A percentile compares a stretch with the other conserved stretches of the same genome.
Conservation (phyloP, 2,329 filamentous ascomycete genomes). For the Aureobasidium namibiae region DNA sequence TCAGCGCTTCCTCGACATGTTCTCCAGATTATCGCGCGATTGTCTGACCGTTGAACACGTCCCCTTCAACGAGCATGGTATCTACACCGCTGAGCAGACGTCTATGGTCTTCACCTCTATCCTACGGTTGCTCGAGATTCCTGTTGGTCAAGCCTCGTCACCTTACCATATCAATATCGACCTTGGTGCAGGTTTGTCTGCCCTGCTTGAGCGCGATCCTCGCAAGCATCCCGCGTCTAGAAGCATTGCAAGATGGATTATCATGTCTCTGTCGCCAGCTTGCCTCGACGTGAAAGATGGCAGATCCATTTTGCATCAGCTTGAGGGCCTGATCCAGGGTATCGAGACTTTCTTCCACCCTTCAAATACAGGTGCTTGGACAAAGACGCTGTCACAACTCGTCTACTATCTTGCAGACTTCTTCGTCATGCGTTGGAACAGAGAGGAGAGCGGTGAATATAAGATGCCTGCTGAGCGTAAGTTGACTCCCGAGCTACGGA, state of each 20-base stretch:
- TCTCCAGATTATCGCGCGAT: constrained; percentile 81
- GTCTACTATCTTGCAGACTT: constrained; percentile 90
- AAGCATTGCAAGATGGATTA: constrained; percentile 85
- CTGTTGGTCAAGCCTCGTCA: constrained; percentile 89
- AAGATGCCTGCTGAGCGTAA: constrained; percentile 71
- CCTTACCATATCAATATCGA: constrained; percentile 78
- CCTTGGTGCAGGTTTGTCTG: constrained; percentile 69
- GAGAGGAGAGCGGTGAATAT: constrained; percentile 86
- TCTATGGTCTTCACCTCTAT: constrained; percentile 89
- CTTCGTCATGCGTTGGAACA: constrained; percentile 96
- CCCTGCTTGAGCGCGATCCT: constrained; percentile 84
- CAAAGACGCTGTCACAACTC: constrained; percentile 78
- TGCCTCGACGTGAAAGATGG: constrained; percentile 62
- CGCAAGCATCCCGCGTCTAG: constrained; percentile 89
- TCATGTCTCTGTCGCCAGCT: constrained; percentile 82
- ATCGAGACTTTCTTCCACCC: constrained; percentile 98
- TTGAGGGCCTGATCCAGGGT: constrained; percentile 88
- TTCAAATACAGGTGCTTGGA: constrained; percentile 90
- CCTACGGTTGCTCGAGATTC: constrained; percentile 83
- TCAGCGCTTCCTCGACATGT: constrained; percentile 77
- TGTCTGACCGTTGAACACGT: constrained; percentile 67
- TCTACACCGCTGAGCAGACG: constrained; percentile 88
- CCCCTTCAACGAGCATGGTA: constrained; percentile 75
- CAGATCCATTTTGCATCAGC: constrained; percentile 66
- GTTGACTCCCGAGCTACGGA: constrained; percentile 73